Base-by-base conservation (phyloP, 75 land plant species). In the Sequoia sempervirens region DNA sequence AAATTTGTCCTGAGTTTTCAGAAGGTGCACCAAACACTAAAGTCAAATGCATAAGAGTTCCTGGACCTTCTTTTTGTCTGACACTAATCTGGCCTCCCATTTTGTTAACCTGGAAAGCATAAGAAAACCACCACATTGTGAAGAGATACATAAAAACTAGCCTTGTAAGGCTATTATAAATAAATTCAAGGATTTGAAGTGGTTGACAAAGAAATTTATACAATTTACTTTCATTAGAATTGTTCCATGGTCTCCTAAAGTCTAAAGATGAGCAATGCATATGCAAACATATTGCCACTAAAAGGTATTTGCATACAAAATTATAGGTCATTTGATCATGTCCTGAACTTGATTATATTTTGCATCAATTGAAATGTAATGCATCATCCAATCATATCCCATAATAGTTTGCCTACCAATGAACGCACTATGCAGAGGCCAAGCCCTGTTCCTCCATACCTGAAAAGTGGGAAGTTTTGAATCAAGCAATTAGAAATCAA, bases 401-500 rank as follows among this genome's bases (percentile, higher is more conserved):
- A 28, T 45, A 43, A 78, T 15, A 50, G 43, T 58, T 58, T 11
- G 83, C 96, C 83, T 83, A 93, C 95, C 92, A 95, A 80, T 37
- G 94, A 91, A 34, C 94, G 87, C 28, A 95, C 97, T 82, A 95
- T 95, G 85, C 92, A 92, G 38, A 95, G 88, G 37, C 97, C 97
- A 84, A 95, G 90, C n/a, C 97, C 97, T 78, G 97, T 93, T 40
- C 97, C 97, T 79, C 97, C 97, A 88, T 95, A 90, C 91, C 94
- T 95, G 92, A 81, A 86, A 69, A 81, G 20, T 34, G 85, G 26
- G 18, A 32, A 38, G 38, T 68, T 82, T 38, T 36, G 18, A 66
- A 74, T 36, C 34, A 84, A 83, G 30, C 34, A 36, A 37, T 81
- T 64, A 10, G 79, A 68, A 70, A 70, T 70, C 73, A 70, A 70